Evolutionary conservation across 176 grass and related monocot species (phyloP).

Genomic region (Phyllostachys edulis): DNA sequence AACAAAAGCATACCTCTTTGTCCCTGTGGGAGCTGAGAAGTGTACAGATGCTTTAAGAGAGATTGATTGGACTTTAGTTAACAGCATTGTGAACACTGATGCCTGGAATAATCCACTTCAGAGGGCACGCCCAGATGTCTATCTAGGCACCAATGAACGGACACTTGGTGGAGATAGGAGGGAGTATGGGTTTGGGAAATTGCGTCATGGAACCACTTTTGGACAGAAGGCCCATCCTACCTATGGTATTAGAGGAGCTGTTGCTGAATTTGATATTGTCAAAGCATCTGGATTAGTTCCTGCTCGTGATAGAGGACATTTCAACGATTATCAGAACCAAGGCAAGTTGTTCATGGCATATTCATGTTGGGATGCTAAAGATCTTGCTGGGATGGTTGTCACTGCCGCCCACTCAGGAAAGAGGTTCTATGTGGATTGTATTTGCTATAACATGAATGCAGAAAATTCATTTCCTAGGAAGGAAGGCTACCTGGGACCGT

Average conservation of each 20-base stretch:
- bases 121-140: slow-evolving; percentile 92
- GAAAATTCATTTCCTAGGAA: slow-evolving; percentile 99
- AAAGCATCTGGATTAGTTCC: slow-evolving; percentile 98
- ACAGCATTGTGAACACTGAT: slow-evolving; percentile 80
- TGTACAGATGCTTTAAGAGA: slow-evolving; percentile 55
- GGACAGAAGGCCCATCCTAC: slow-evolving; percentile 93
- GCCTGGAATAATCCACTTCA: slow-evolving; percentile 98
- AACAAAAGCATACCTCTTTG: slow-evolving; percentile 94
- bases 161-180: slow-evolving; percentile 95
- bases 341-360: slow-evolving; percentile 80
- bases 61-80: slow-evolving; percentile 86
- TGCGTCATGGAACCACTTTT: slow-evolving; percentile 76
- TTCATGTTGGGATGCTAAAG: slow-evolving; percentile 77
- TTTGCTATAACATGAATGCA: slow-evolving; percentile 84
- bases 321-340: slow-evolving; percentile 48
- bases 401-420: slow-evolving; percentile 97
- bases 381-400: slow-evolving; percentile 88
- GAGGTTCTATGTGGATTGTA: slow-evolving; percentile 93
- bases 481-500: slow-evolving; percentile 85
- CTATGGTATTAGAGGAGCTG: slow-evolving; percentile 92
- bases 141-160: slow-evolving; percentile 90
- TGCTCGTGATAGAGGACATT: slow-evolving; percentile 48
- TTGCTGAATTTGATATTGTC: slow-evolving; percentile 95
- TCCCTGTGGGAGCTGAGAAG: slow-evolving; percentile 63
- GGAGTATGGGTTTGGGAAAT: slow-evolving; percentile 94